Evolutionary conservation across 176 grass and related monocot species (phyloP), one percentile per base, ranked within the genome.

Genomic region (Puya raimondii): DNA sequence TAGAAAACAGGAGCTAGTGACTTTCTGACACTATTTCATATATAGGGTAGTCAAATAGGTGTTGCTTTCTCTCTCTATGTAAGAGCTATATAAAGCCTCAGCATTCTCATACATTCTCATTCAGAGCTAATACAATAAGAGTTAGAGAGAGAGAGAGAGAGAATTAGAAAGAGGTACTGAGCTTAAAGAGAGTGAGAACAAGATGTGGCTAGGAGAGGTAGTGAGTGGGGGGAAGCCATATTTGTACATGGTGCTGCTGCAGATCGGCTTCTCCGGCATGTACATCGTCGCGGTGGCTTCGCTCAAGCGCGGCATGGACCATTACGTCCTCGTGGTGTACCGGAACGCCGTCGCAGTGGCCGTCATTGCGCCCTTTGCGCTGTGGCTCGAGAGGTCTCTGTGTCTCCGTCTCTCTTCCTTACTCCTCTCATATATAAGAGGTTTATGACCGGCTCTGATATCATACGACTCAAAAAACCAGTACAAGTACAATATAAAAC

Each of bases 301-400:
- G 11, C 67, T 96, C 61, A 96, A 96, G 84, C 79, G 74, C 49
- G 93, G 93, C 50, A 83, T 96, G 84, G 89, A 70, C 79, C 93
- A 96, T 53, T 96, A 83, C 70, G 90, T 96, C 11, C 89, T 96
- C 47, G 93, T 96, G 13, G 93, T 85, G 0, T 97, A 97, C 59
- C 86, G 93, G 20, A 97, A 90, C 58, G 33, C 86, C 64, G 64
- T 81, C 54, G 89, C 93, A 42, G 80, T 81, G 18, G 71, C 65
- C 33, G 84, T 92, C 73, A 85, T 97, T 70, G 65, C 79, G 12
- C 93, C 93, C 2, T 97, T 92, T 17, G 93, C 93, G 10, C 81
- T 97, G 59, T 97, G 76, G 68, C 79, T 97, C 3, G 93, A 97
- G 79, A 76, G 89, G 92, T 96, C 52, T 4, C 25, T 50, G 11